Evolutionary conservation across 768 basidiomycete genomes (phyloP).

Genomic region (Solioccasus polychromus): DNA sequence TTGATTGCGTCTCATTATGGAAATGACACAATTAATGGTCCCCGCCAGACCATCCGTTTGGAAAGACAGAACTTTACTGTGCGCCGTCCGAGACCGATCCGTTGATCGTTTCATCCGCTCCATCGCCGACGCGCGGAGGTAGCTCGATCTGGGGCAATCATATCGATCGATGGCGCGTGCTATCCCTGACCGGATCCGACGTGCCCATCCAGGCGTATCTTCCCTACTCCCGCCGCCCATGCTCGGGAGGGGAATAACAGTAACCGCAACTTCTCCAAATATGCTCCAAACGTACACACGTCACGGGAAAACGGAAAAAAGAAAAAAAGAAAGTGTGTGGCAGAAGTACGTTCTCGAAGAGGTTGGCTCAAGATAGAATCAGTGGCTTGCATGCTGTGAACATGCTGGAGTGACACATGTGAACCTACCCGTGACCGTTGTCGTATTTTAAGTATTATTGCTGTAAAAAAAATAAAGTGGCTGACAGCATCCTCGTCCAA

Average conservation of each 20-base stretch:
- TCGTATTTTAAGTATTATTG: too few species aligned
- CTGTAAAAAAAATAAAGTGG: too few species aligned
- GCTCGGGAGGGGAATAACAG: background rate
- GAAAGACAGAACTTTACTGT: conserved; percentile 9
- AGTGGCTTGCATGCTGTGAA: conserved; percentile 6
- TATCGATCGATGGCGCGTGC: conserved; percentile 19
- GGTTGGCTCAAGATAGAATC: conserved; percentile 1
- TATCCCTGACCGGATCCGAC: conserved; percentile 6
- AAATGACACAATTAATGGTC: conserved; percentile 4
- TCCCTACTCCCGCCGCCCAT: background rate
- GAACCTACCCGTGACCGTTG: too few species aligned
- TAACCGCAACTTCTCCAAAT: too few species aligned
- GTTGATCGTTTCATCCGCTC: conserved; percentile 13
- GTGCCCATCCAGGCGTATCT: background rate
- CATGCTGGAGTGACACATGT: conserved; percentile 2
- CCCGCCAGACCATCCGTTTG: too few species aligned
- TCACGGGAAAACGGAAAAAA: background rate
- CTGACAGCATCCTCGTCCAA: conserved; percentile 9
- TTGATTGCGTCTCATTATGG: conserved; percentile 9
- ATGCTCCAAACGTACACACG: conserved; percentile 9
- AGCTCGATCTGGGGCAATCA: conserved; percentile 16
- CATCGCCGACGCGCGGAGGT: conserved; percentile 22
- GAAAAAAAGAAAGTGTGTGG: too few species aligned
- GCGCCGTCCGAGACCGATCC: conserved; percentile 9
- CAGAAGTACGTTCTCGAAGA: background rate